Base-by-base conservation (phyloP, 257 asterid genomes). In the Fraxinus anomala region DNA sequence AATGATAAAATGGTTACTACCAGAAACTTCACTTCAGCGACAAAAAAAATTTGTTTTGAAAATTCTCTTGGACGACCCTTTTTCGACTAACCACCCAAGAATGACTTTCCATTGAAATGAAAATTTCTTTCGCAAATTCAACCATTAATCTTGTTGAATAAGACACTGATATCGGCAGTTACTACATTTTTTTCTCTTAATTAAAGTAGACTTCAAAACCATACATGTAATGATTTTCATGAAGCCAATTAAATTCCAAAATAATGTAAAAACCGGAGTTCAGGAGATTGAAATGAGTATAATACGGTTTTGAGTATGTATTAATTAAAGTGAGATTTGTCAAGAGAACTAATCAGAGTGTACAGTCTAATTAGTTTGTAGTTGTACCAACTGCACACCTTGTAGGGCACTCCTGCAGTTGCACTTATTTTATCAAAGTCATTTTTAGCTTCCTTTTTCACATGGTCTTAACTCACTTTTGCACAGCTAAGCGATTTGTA, bases 301-400 rank as follows among this genome's bases (percentile, higher is more conserved):
- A 47, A 47, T 47, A 44, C 2, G 6, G 54, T 44, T 68, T 73
- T 40, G 63, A 24, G 85, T 40, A 40, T 40, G 14, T 9, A 10
- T 40, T 40, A 40, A 9, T 10, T 11, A 40, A 40, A 40, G 13
- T 40, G 13, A 40, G 13, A 40, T 36, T 36, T 36, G 40, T 36
- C 6, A 36, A 36, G 40, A 36, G 40, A 36, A 36, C 40, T 7
- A 36, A 36, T 36, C 47, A 2, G 78, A 2, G 78, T 74, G 23
- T 71, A 74, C 36, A 78, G 75, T 63, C 49, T 73, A 34, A 36
- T 75, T 39, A 51, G 23, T 28, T 80, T 76, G 75, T 28, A 68
- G 83, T 79, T 82, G 69, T 85, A 86, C 86, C 89, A 83, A 86
- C 89, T 73, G 79, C 83, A 1, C 75, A 72, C 63, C 83, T 86